phyloP scores from a whole-genome alignment of 2,329 filamentous ascomycete genomes.

The Ophiognomonia clavigignenti-juglandacearum region DNA sequence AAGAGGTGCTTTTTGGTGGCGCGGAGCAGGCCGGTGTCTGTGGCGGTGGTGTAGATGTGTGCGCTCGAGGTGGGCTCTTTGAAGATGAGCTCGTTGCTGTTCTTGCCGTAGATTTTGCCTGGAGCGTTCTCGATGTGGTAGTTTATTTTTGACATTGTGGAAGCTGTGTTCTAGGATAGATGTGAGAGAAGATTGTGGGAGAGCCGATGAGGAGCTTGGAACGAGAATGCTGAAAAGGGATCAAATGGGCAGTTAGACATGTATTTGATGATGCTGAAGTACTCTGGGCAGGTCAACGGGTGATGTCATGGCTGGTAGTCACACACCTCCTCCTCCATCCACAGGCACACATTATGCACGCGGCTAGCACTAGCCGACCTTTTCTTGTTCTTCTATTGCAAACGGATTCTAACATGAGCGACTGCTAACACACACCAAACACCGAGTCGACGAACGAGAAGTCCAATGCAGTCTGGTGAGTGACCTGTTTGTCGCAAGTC shows the following conservation, averaged over 20 bases:
- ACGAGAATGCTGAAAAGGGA: not conserved
- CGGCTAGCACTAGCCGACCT: too few species aligned
- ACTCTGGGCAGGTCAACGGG: not conserved
- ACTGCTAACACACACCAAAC: too few species aligned
- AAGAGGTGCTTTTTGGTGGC: conserved; percentile 13
- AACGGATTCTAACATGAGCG: too few species aligned
- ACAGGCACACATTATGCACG: too few species aligned
- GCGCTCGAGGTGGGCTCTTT: conserved; percentile 13
- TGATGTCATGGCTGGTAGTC: not conserved
- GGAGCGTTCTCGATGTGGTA: conserved; percentile 12
- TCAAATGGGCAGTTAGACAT: not conserved
- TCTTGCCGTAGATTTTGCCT: conserved; percentile 14
- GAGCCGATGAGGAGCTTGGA: not conserved
- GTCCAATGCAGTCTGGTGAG: too few species aligned
- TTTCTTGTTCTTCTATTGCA: too few species aligned
- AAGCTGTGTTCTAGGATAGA: not conserved
- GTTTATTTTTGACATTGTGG: conserved; percentile 8
- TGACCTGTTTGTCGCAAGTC: too few species aligned
- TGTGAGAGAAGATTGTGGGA: not conserved
- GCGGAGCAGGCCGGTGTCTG: conserved; percentile 4
- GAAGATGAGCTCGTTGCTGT: conserved; percentile 15
- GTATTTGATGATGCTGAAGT: not conserved
- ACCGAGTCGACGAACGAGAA: too few species aligned
- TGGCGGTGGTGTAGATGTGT: conserved; percentile 14
- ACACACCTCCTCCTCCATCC: not conserved